Base-by-base conservation (phyloP, 352 stramenopile species). In the Phytophthora constricta region DNA sequence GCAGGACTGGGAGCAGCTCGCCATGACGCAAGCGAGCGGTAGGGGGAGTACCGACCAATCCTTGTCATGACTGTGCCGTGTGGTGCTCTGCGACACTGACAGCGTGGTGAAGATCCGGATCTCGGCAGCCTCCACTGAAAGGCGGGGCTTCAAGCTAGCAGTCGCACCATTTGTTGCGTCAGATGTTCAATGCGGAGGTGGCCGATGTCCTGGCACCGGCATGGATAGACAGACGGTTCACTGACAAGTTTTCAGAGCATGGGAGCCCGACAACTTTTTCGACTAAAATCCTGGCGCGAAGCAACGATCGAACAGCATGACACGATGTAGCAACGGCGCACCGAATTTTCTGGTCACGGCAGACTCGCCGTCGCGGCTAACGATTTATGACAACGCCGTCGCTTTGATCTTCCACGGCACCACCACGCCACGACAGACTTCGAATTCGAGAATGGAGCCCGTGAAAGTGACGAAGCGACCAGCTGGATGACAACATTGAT, bases 241-340 rank as follows among this genome's bases (percentile, higher is more conserved):
- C 9, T 45, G 25, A 33, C 3, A 16, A 45, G 26, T 50, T 59
- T 43, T n/a, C 20, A 46, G 31, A 51, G 51, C 9, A 43, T 39
- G 19, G n/a, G 31, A 37, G 7, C 7, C 7, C 31, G n/a, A 37
- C 14, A 47, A 26, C 14, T 23, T 14, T 58, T 58, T 72, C 64
- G 58, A 72, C 58, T 67, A 71, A 72, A 58, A 62, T 47, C 17
- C 7, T 28, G 28, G n/a, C 14, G 49, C 62, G 41, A 66, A 25
- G n/a, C 10, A 10, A 71, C 57, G 63, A 56, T 4, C 19, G 16
- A 16, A 16, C 14, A 42, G 9, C 11, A 42, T 42, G 34, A 42
- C 11, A 42, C 48, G 19, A 67, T 20, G 57, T 62, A 23, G 58
- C 57, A 59, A 57, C 42, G 14, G 26, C 13, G 14, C 33, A 50